Conservation (phyloP, 345 rosid genomes). For the Hibiscus trionum region DNA sequence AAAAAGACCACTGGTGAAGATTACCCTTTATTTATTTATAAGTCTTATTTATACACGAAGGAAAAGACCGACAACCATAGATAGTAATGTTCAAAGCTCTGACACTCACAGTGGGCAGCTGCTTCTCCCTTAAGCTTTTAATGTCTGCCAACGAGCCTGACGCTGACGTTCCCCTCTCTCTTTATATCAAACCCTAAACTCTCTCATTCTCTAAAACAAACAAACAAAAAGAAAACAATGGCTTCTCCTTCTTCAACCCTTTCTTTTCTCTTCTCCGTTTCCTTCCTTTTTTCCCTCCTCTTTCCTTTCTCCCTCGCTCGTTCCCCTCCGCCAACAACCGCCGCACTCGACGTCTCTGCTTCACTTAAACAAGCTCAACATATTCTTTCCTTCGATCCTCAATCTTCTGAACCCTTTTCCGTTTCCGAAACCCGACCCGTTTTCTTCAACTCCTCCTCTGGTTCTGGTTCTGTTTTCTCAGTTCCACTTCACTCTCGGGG, state of each 20-base stretch:
- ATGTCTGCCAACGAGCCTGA: not conserved
- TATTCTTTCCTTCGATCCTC: not conserved
- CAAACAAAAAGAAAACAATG: not conserved
- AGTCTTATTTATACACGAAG: not conserved
- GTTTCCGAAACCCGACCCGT: not conserved
- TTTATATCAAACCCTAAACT: not conserved
- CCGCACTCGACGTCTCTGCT: not conserved
- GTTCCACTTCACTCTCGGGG: not conserved
- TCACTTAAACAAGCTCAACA: not conserved
- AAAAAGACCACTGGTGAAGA: too few species aligned
- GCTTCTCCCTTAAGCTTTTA: not conserved
- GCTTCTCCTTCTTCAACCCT: not conserved
- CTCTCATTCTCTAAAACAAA: too few species aligned
- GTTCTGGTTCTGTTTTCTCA: not conserved
- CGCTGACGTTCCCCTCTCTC: not conserved
- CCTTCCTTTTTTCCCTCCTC: not conserved
- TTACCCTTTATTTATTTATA: too few species aligned
- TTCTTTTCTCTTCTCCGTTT: not conserved
- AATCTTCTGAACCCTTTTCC: not conserved
- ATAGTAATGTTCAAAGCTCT: not conserved
- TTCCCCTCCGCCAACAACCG: not conserved
- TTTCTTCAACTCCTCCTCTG: not conserved
- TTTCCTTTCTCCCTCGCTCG: not conserved
- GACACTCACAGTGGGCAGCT: not conserved
- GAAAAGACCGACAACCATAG: not conserved